These are phyloP conservation scores for Carnegiea gigantea DNA, from an alignment of 179 eudicot genomes.

Conservation along the genomic window DNA sequence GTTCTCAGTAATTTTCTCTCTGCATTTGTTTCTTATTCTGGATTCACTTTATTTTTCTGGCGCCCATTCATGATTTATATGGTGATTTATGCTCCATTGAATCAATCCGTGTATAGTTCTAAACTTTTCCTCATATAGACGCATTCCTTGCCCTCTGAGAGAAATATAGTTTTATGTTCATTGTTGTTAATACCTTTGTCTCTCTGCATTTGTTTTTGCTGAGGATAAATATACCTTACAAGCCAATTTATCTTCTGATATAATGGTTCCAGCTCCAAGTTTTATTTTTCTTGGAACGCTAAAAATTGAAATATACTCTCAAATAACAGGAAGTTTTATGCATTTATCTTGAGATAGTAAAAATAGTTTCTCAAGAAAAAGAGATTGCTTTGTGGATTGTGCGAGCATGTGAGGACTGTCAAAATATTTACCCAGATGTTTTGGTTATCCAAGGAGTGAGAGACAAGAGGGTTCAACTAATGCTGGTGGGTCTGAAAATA, in stretches of 20 bases:
- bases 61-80: neutral
- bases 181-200: neutral
- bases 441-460: conserved; percentile 22
- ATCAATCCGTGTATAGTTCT: neutral
- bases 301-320: neutral
- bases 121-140: neutral
- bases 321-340: neutral
- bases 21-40: conserved; percentile 10
- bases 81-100: neutral
- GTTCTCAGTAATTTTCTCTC: conserved; percentile 21
- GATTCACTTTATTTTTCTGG: neutral
- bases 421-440: neutral
- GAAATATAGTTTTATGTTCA: neutral
- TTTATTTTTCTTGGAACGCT: neutral
- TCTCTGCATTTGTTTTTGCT: neutral
- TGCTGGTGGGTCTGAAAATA: conserved; percentile 5
- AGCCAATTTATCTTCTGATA: neutral
- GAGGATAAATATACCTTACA: neutral
- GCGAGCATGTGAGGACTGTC: conserved; percentile 7
- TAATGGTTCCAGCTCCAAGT: neutral
- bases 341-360: conserved; percentile 11
- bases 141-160: neutral
- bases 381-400: neutral
- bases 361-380: neutral
- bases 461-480: conserved; percentile 7